Conservation (phyloP, 73 alveolate genomes). For the Tetrahymena malaccensis region DNA sequence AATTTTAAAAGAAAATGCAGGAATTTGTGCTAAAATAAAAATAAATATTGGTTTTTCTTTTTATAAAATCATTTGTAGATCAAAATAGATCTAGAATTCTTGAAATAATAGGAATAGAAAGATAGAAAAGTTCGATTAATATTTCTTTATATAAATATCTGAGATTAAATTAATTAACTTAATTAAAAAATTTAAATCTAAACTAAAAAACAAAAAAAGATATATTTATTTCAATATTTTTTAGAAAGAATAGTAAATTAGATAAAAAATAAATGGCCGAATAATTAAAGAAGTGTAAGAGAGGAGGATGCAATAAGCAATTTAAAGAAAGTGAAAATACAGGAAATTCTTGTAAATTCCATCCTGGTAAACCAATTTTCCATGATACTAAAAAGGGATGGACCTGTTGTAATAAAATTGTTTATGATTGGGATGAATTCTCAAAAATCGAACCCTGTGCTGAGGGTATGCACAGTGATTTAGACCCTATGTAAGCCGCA, state of each 20-base stretch:
- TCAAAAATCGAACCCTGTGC: slow-evolving; percentile 91
- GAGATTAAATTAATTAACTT: neutral
- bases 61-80: too few relatives aligned
- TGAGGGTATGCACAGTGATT: slow-evolving; percentile 73
- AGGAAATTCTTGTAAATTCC: slow-evolving; percentile 80
- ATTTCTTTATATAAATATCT: neutral
- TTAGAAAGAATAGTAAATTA: neutral
- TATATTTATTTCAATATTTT: neutral
- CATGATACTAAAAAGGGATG: slow-evolving; percentile 96
- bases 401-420: slow-evolving; percentile 93
- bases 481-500: neutral
- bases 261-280: neutral
- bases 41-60: too few relatives aligned
- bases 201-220: neutral
- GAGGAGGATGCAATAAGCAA: slow-evolving; percentile 83
- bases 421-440: slow-evolving; percentile 99
- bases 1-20: too few relatives aligned
- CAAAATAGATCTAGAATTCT: neutral
- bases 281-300: slow-evolving; percentile 57
- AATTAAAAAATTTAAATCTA: neutral
- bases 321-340: slow-evolving; percentile 75
- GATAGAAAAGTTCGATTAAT: neutral
- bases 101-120: neutral
- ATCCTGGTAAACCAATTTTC: slow-evolving; percentile 93
- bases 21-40: too few relatives aligned